Base-by-base conservation (phyloP, 2,329 filamentous ascomycete genomes). In the Emergomyces pasteurianus region DNA sequence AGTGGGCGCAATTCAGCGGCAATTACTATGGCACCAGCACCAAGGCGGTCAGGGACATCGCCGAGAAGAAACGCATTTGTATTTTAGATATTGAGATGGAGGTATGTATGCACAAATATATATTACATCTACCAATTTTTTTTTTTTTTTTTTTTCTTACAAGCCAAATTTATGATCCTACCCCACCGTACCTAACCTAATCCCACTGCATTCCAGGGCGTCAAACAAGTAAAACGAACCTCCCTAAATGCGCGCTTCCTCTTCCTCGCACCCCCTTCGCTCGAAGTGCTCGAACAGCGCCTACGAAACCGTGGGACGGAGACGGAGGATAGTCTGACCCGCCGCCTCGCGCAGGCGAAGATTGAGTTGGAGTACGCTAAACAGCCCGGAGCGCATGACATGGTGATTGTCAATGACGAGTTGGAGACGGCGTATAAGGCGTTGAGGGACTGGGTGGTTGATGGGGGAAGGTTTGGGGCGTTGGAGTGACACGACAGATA, bases 71-170 rank as follows among this genome's bases (percentile, higher is more conserved):
- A 57, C 82, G 81, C 69, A 84, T 91, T 49, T 92, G 92, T 63
- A 85, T 96, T 55, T 78, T 96, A 67, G 92, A 97, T 73, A 97
- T 96, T 71, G 92, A 96, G 81, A 96, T 96, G 90, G 91, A 96
- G 83, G 86, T 87, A 72, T 31, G 26, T 10, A 28, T 14, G 18
- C 7, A 43, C 16, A n/a, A n/a, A n/a, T n/a, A 43, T 42, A 40
- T 18, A 43, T 43, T 21, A n/a, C 42, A 42, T 12, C n/a, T n/a
- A n/a, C n/a, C n/a, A n/a, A n/a, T n/a, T n/a, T n/a, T n/a, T n/a
- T n/a, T n/a, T n/a, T n/a, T n/a, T n/a, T n/a, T n/a, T n/a, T n/a
- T n/a, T 9, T 18, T 12, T 18, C 3, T 18, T 18, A 34, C 50
- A 21, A 34, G 18, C 47, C 8, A 36, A 28, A 21, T 9, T n/a